These are phyloP conservation scores for Leccinum longicurvipes DNA, from an alignment of 768 basidiomycete species.

Conservation along the genomic window DNA sequence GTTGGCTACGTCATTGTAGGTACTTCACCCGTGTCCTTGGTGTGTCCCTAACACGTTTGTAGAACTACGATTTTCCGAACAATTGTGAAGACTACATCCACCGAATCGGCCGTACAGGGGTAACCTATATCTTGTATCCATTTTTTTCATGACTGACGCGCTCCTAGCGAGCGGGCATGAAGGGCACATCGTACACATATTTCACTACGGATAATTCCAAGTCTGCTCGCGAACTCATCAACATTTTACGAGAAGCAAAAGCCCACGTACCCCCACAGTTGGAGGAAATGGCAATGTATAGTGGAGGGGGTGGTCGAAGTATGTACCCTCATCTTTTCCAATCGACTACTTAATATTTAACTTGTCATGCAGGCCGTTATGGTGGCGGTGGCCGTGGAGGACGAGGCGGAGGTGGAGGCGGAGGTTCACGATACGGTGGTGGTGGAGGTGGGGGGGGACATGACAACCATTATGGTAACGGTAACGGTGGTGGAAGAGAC, in stretches of 20 bases:
- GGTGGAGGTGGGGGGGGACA: conserved; percentile 26
- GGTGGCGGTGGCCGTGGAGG: conserved; percentile 31
- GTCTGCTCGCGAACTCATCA: conserved; percentile 86
- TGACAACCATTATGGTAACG: conserved; percentile 20
- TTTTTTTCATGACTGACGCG: conserved; percentile 14
- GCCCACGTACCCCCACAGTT: conserved; percentile 83
- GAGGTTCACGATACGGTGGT: conserved; percentile 21
- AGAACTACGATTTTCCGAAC: conserved; percentile 99
- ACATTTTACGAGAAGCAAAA: conserved; percentile 85
- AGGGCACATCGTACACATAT: conserved; percentile 91
- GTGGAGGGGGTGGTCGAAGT: conserved; percentile 77
- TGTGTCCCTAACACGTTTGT: conserved; percentile 8
- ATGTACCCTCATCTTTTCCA: conserved; percentile 19
- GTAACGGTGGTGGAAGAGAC: conserved; percentile 20
- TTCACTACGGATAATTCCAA: conserved; percentile 97
- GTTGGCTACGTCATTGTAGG: conserved; percentile 94
- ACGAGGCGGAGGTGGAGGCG: conserved; percentile 22
- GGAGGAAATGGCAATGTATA: conserved; percentile 88
- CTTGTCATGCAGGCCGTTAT: conserved; percentile 53
- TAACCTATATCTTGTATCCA: conserved; percentile 32
- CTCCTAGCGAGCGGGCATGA: conserved; percentile 81
- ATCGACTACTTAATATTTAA: background rate
- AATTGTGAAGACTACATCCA: conserved; percentile 99
- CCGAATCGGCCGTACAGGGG: conserved; percentile 97
- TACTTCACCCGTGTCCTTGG: conserved; percentile 17